Percentiles rank a stretch among this genome's conserved stretches.
Evolutionary conservation across 1,284 basidiomycete species (phyloP).

Genomic region (Ganoderma meredithae): DNA sequence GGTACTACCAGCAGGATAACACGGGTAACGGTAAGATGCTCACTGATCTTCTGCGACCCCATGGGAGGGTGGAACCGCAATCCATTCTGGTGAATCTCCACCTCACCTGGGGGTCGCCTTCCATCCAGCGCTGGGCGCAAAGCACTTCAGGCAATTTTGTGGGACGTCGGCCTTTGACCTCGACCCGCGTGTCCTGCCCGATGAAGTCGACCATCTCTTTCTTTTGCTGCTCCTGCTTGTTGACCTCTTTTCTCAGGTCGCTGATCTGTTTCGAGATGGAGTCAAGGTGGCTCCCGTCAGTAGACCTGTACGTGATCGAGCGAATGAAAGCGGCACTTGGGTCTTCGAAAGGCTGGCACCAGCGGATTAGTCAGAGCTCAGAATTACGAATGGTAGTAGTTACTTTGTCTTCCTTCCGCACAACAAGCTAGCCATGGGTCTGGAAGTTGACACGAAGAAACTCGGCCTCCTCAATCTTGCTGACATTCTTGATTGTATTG

Average conservation of each 20-base stretch:
- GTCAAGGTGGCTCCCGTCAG: slow-evolving; percentile 90
- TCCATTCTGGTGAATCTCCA: slow-evolving; percentile 98
- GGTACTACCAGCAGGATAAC: too few relatives aligned
- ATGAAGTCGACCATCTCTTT: slow-evolving; percentile 98
- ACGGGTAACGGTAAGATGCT: slow-evolving; percentile 37
- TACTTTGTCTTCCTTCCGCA: slow-evolving; percentile 98
- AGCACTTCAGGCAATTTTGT: slow-evolving; percentile 91
- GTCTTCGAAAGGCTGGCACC: slow-evolving; percentile 89
- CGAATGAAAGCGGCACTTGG: slow-evolving; percentile 97
- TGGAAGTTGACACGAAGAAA: slow-evolving; percentile 98
- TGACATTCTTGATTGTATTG: slow-evolving; percentile 97
- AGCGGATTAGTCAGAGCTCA: slow-evolving; percentile 7
- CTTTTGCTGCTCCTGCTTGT: slow-evolving; percentile 97
- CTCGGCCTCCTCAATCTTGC: slow-evolving; percentile 97
- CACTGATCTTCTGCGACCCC: slow-evolving; percentile 90
- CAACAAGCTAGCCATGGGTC: slow-evolving; percentile 96
- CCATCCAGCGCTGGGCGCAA: slow-evolving; percentile 92
- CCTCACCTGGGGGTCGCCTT: slow-evolving; percentile 92
- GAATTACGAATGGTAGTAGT: slow-evolving; percentile 23
- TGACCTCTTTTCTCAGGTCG: slow-evolving; percentile 95
- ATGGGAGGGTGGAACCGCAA: slow-evolving; percentile 91
- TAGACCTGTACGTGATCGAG: slow-evolving; percentile 93
- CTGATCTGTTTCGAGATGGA: slow-evolving; percentile 92
- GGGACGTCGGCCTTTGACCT: slow-evolving; percentile 87
- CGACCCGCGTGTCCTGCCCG: slow-evolving; percentile 90